Base-by-base conservation (phyloP, 2,329 filamentous ascomycete species). In the Emmonsia crescens region DNA sequence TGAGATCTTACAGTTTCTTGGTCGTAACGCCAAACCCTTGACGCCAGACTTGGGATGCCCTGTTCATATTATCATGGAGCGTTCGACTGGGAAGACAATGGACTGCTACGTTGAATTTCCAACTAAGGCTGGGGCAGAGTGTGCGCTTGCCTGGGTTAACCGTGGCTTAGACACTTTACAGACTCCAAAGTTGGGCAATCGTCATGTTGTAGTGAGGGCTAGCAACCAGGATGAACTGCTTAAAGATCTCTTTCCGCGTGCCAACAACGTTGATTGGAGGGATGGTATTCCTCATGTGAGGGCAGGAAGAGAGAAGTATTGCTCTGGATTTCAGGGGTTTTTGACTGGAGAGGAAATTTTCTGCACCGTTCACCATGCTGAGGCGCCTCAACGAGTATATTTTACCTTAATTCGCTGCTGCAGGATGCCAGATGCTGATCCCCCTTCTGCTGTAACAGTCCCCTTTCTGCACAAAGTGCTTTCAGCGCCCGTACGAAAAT, bases 61-160 rank as follows among this genome's bases (percentile, higher is more conserved):
- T 0, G 73, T 82, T n/a, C 81, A 83, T 65, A 81, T 83, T 64
- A 79, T 83, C 62, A 83, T 83, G 80, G 81, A 83, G 64, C 79
- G 80, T 27, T 76, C 78, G 27, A 82, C 80, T n/a, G 80, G 78
- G 21, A 83, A 83, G 72, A 83, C 81, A 0, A 80, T 80, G 75
- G 80, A 82, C 59, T 79, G 75, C 63, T 83, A 75, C 65, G 74
- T 81, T 46, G 81, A 83, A 61, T 75, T 82, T 42, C 59, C 66
- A 2, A 71, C 68, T 5, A 46, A 60, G 1, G 61, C 63, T 10
- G 76, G 78, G 65, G 81, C 80, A 0, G 60, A 70, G 19, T 68
- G 70, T 14, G 68, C 75, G 3, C 70, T 77, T 9, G 65, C 70
- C 12, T 73, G 74, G 48, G 72, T 78, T 60, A 73, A 74, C 21